Base-by-base conservation (phyloP, 495 filamentous ascomycete species). In the Mycothermus thermophilus region DNA sequence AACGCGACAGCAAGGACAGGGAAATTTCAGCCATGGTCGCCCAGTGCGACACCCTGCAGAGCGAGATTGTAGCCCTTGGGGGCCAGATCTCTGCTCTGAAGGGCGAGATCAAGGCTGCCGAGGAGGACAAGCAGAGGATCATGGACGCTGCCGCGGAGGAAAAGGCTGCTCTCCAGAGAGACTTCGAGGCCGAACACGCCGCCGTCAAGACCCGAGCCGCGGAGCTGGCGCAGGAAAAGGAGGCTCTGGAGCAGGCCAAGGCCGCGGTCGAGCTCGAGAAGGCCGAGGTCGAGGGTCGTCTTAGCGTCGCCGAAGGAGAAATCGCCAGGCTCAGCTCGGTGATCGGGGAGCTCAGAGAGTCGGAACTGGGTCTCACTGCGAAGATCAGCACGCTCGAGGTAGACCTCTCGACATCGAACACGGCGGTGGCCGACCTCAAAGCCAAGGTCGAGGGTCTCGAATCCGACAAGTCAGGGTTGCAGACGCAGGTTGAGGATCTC, bases 181-280 rank as follows among this genome's bases (percentile, higher is more conserved):
- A 28, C 31, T 18, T 51, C 29, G 46, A 48, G 14, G 47, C 47
- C 14, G 37, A 42, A 9, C 42, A 47, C 3, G 33, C 30, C 5
- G 26, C 32, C 2, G 36, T 47, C 27, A 39, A 51, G 34, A 23
- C 30, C 14, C 44, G 52, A 11, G 43, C 59, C 25, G 41, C 41
- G 9, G 50, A 58, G 15, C 43, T 69, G 7, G 51, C 62, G 34
- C 44, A 55, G 34, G 52, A 58, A 20, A 62, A 54, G 40, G 52
- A 47, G 35, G 60, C 50, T 8, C 32, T 44, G 5, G 51, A 53
- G 26, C 40, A 47, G 23, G 46, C 57, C 36, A 40, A 44, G 32
- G 37, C 40, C 9, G 30, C 40, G 3, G 38, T 65, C 10, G 44
- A 58, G 30, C 47, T 55, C 34, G 59, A 58, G 30, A 60, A 50